Evolutionary conservation across 768 basidiomycete species (phyloP).

Genomic region (Leccinum obscurum): DNA sequence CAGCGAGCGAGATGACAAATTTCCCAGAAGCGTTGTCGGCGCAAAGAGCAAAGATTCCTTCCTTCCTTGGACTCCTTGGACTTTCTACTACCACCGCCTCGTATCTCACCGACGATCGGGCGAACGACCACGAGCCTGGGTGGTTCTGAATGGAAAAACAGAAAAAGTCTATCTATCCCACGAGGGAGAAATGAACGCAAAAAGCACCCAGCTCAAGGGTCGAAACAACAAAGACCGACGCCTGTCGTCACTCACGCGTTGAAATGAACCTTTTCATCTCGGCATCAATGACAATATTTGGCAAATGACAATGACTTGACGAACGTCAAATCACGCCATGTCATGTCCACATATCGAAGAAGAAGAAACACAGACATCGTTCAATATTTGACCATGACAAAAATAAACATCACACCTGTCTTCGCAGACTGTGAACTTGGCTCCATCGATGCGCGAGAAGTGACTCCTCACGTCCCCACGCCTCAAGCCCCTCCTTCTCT

Average conservation of each 20-base stretch:
- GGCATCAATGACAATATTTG: neutral
- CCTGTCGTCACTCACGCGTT: neutral
- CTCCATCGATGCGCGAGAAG: neutral
- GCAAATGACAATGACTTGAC: neutral
- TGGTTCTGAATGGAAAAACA: neutral
- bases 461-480: neutral
- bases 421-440: neutral
- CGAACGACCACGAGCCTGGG: neutral
- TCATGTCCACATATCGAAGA: neutral
- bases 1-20: neutral
- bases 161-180: neutral
- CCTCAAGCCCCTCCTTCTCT: neutral
- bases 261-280: neutral
- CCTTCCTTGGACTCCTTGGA: neutral
- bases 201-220: neutral
- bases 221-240: neutral
- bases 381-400: conserved; percentile 5
- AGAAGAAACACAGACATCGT: conserved; percentile 4
- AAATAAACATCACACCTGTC: neutral
- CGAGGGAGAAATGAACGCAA: neutral
- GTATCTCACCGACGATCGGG: neutral
- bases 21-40: neutral
- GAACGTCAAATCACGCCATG: neutral
- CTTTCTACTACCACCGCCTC: neutral
- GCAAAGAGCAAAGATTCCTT: neutral